These are phyloP conservation scores for Gymnopus androsaceus DNA, from an alignment of 1,284 basidiomycete genomes.

Conservation along the genomic window DNA sequence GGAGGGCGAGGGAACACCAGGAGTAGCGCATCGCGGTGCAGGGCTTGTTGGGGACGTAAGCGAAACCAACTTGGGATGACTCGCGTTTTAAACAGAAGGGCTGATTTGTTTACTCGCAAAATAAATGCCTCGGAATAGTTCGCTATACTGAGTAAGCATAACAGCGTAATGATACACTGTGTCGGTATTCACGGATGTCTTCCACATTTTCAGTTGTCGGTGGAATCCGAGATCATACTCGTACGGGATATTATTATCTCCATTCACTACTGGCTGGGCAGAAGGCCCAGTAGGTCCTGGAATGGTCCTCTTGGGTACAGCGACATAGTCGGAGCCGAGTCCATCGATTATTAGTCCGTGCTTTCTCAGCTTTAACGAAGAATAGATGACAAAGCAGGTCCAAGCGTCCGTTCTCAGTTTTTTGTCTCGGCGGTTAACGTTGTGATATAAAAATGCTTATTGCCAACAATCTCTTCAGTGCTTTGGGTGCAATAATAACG, in stretches of 20 bases:
- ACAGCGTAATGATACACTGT: not conserved
- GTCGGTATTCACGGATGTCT: not conserved
- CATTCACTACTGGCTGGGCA: not conserved
- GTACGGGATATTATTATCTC: not conserved
- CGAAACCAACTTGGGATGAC: not conserved
- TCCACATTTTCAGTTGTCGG: not conserved
- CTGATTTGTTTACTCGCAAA: slow-evolving; percentile 3
- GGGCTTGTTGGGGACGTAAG: slow-evolving; percentile 6
- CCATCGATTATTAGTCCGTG: too few species aligned
- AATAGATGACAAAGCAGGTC: too few species aligned
- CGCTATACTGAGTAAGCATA: slow-evolving; percentile 1
- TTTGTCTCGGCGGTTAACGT: too few species aligned
- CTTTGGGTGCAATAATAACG: too few species aligned
- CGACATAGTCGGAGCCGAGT: too few species aligned
- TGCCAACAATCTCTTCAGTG: too few species aligned
- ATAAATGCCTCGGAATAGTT: not conserved
- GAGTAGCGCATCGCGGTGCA: slow-evolving; percentile 6
- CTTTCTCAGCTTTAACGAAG: too few species aligned
- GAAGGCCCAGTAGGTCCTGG: not conserved
- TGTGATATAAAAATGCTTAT: too few species aligned
- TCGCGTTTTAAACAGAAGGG: not conserved
- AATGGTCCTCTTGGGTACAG: not conserved
- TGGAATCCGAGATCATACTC: not conserved
- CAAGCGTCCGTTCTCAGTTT: too few species aligned
- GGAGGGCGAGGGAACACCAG: slow-evolving; percentile 29